Conservation (phyloP, 2,329 filamentous ascomycete genomes). For the Aspergillus tubingensis region DNA sequence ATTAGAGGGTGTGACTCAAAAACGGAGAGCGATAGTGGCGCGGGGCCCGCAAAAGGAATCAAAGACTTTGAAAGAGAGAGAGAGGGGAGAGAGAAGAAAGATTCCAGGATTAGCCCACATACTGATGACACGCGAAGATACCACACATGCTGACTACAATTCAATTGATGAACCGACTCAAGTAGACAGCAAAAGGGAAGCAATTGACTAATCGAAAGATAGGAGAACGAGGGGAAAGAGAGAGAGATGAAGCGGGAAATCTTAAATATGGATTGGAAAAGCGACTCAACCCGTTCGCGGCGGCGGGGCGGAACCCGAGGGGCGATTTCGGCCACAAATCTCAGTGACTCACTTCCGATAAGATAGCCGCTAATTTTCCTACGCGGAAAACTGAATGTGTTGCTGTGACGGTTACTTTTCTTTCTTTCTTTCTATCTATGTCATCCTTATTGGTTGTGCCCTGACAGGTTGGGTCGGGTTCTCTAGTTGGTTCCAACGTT, state of each 20-base stretch:
- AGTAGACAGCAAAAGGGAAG: constrained; percentile 15
- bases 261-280: constrained; percentile 22
- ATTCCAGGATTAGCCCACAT: constrained; percentile 41
- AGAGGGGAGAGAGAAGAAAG: neutral
- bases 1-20: constrained; percentile 25
- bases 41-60: neutral
- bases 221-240: constrained; percentile 16
- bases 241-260: constrained; percentile 25
- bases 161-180: constrained; percentile 25
- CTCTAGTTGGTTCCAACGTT: too few species aligned
- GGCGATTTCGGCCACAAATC: constrained; percentile 31
- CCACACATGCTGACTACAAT: constrained; percentile 75
- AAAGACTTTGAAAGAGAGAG: neutral
- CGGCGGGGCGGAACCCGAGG: constrained; percentile 28
- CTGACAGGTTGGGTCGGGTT: neutral
- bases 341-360: constrained; percentile 32
- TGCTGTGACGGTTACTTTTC: too few species aligned
- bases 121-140: constrained; percentile 95
- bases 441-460: constrained; percentile 11
- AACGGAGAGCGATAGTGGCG: constrained; percentile 1
- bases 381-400: too few species aligned
- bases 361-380: constrained; percentile 23
- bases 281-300: constrained; percentile 15
- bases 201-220: constrained; percentile 24
- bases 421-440: constrained; percentile 1